Evolutionary conservation across 768 basidiomycete species (phyloP).

Genomic region (Lentinula aciculospora): DNA sequence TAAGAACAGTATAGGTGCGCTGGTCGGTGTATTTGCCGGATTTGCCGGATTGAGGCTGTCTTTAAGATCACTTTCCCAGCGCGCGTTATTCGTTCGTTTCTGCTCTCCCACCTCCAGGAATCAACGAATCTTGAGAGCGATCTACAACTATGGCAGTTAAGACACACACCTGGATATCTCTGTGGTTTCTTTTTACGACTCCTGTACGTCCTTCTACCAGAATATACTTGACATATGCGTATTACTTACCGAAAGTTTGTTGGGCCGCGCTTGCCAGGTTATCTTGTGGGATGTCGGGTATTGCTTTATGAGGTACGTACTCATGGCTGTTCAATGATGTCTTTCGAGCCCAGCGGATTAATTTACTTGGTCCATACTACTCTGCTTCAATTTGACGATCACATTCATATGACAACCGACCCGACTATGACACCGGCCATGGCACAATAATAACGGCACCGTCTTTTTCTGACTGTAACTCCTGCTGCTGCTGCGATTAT

Average conservation of each 20-base stretch:
- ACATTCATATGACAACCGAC: not conserved
- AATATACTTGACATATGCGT: not conserved
- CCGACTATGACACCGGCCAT: not conserved
- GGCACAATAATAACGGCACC: not conserved
- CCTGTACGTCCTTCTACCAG: slow-evolving; percentile 22
- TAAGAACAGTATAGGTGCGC: no score
- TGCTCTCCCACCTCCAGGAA: not conserved
- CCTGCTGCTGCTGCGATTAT: not conserved
- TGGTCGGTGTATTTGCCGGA: no score
- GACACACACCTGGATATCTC: slow-evolving; percentile 50
- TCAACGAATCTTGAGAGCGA: not conserved
- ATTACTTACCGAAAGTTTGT: not conserved
- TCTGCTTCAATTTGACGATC: not conserved
- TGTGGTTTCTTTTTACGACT: slow-evolving; percentile 63
- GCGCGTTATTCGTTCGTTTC: no score
- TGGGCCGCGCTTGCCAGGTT: slow-evolving; percentile 19
- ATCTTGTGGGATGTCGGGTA: slow-evolving; percentile 78
- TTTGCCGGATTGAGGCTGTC: no score
- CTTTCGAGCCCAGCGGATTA: not conserved
- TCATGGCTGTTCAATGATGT: no score
- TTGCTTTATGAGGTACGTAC: slow-evolving; percentile 68
- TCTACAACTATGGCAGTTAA: slow-evolving; percentile 43
- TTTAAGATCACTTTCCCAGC: no score
- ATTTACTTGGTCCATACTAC: not conserved
- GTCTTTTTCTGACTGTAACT: not conserved